A percentile compares a stretch with the other conserved stretches of the same genome.
These are phyloP conservation scores for Kernera saxatilis DNA, from an alignment of 345 rosid genomes.

Conservation along the genomic window DNA sequence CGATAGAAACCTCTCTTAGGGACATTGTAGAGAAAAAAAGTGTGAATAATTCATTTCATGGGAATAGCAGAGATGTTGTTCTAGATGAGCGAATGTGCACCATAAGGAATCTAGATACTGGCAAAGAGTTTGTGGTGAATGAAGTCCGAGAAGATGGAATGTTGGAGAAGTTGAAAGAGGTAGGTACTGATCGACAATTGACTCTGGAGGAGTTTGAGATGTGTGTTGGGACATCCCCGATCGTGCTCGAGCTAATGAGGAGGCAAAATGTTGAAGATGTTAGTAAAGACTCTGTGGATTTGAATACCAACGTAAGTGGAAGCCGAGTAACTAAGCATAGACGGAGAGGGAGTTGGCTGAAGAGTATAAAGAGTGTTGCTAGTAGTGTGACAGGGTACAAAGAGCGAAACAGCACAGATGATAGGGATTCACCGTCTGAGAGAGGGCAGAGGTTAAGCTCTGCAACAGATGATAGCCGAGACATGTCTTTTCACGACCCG, in stretches of 20 bases:
- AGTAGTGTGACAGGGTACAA: slow-evolving; percentile 51
- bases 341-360: slow-evolving; percentile 76
- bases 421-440: slow-evolving; percentile 77
- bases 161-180: slow-evolving; percentile 80
- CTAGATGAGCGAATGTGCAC: slow-evolving; percentile 49
- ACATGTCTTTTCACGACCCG: slow-evolving; percentile 68
- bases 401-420: slow-evolving; percentile 87
- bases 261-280: slow-evolving; percentile 85
- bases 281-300: slow-evolving; percentile 41
- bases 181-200: slow-evolving; percentile 79
- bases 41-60: not conserved
- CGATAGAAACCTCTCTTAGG: slow-evolving; percentile 26
- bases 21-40: slow-evolving; percentile 26
- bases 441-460: slow-evolving; percentile 88
- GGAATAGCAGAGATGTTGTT: slow-evolving; percentile 27
- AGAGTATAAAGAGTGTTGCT: slow-evolving; percentile 71
- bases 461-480: slow-evolving; percentile 94
- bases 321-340: slow-evolving; percentile 51
- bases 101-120: slow-evolving; percentile 80
- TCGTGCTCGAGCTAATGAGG: slow-evolving; percentile 92
- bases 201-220: slow-evolving; percentile 92
- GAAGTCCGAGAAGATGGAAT: slow-evolving; percentile 76
- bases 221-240: slow-evolving; percentile 88
- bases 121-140: slow-evolving; percentile 79
- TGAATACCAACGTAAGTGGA: slow-evolving; percentile 31